Percentiles rank a stretch among this genome's conserved stretches.
phyloP scores from a whole-genome alignment of 2,329 filamentous ascomycete genomes.

The Ilyonectria robusta region DNA sequence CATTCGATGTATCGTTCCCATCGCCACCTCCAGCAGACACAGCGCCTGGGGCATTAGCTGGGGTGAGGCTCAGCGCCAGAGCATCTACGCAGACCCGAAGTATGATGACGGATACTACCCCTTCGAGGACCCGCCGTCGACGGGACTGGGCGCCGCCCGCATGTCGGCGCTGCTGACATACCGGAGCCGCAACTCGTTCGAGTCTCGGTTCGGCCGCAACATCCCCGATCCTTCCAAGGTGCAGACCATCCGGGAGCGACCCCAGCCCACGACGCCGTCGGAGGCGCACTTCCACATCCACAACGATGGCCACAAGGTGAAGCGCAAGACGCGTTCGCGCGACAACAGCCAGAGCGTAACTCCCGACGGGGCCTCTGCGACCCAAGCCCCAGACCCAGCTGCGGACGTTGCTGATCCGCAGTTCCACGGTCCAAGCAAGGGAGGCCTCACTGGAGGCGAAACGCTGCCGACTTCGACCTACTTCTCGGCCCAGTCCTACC shows the following conservation, averaged over 20 bases:
- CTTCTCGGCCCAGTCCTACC: conserved; percentile 97
- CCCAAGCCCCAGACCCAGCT: conserved; percentile 42
- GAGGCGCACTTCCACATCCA: conserved; percentile 85
- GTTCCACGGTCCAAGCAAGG: conserved; percentile 75
- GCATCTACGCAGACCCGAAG: conserved; percentile 98
- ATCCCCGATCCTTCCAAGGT: conserved; percentile 87
- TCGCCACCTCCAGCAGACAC: conserved; percentile 87
- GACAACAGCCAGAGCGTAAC: conserved; percentile 56
- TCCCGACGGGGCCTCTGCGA: conserved; percentile 33
- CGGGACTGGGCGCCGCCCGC: conserved; percentile 91
- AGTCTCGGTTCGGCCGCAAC: conserved; percentile 94
- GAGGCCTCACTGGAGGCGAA: conserved; percentile 66
- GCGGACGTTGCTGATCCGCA: conserved; percentile 68
- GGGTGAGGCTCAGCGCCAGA: conserved; percentile 90
- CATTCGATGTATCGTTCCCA: conserved; percentile 84
- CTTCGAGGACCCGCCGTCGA: conserved; percentile 87
- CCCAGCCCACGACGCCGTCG: conserved; percentile 72
- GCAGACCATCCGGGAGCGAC: conserved; percentile 83
- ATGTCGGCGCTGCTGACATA: conserved; percentile 98
- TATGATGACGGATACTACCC: conserved; percentile 97
- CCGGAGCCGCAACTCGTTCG: conserved; percentile 96
- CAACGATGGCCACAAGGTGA: conserved; percentile 83
- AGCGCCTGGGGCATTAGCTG: conserved; percentile 94
- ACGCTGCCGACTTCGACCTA: conserved; percentile 79
- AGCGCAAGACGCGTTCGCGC: conserved; percentile 65